phyloP scores from a whole-genome alignment of 768 basidiomycete species.

The Amanita phalloides region DNA sequence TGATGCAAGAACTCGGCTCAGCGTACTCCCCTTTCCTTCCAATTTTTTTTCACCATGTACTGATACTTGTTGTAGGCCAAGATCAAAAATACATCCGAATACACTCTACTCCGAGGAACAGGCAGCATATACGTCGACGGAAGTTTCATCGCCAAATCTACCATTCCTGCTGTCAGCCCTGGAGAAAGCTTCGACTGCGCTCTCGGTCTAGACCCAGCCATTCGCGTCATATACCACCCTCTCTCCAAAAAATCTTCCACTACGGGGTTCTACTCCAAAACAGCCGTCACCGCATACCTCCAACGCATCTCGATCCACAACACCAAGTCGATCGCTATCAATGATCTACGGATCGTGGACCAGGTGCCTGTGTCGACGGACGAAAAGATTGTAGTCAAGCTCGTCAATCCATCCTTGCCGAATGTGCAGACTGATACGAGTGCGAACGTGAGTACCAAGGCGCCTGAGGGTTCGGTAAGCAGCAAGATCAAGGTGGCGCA shows the following conservation, averaged over 20 bases:
- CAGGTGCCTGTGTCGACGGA: too few relatives aligned
- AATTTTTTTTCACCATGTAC: neutral
- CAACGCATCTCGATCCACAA: too few relatives aligned
- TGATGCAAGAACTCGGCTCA: constrained; percentile 22
- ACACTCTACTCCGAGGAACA: constrained; percentile 22
- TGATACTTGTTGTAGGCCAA: constrained; percentile 16
- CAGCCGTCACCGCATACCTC: too few relatives aligned
- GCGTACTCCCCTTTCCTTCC: constrained; percentile 10
- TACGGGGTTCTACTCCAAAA: constrained; percentile 19
- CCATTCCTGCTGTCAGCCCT: constrained; percentile 21
- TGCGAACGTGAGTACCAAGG: too few relatives aligned
- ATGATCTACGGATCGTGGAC: too few relatives aligned
- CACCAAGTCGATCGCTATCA: too few relatives aligned
- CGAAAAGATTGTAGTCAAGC: too few relatives aligned
- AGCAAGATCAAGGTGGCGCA: constrained; percentile 12
- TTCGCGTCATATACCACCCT: constrained; percentile 28
- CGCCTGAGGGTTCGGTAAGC: too few relatives aligned
- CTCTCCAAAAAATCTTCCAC: constrained; percentile 20
- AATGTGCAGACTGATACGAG: too few relatives aligned
- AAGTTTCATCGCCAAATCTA: constrained; percentile 26
- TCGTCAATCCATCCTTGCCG: too few relatives aligned
- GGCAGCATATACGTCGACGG: constrained; percentile 31
- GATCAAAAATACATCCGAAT: constrained; percentile 28
- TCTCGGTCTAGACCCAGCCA: constrained; percentile 28
- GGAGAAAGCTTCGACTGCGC: constrained; percentile 29